These are phyloP conservation scores for Collybiopsis luxurians DNA, from an alignment of 768 basidiomycete genomes.

Conservation along the genomic window DNA sequence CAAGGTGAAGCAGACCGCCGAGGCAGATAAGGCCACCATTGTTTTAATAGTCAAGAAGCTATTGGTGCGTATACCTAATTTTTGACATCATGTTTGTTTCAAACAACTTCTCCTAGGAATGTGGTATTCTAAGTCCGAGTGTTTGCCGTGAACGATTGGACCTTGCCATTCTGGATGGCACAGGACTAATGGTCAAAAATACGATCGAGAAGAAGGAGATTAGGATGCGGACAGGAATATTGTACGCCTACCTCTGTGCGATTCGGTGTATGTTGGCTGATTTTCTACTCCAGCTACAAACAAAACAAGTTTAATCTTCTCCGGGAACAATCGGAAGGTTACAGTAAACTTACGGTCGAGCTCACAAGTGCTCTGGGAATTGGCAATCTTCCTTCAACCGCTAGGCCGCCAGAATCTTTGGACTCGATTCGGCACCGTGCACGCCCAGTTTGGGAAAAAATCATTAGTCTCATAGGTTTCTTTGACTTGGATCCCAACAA, in stretches of 20 bases:
- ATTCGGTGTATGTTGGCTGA: no score
- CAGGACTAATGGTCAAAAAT: conserved; percentile 62
- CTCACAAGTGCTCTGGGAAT: conserved; percentile 75
- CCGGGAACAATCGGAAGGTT: conserved; percentile 96
- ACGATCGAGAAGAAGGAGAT: conserved; percentile 78
- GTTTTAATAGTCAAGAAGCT: conserved; percentile 57
- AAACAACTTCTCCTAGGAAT: conserved; percentile 36
- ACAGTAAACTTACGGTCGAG: conserved; percentile 88
- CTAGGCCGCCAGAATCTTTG: conserved; percentile 58
- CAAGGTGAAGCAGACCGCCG: conserved; percentile 49
- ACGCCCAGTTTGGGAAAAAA: conserved; percentile 73
- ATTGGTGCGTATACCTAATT: conserved; percentile 44
- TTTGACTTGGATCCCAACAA: conserved; percentile 96
- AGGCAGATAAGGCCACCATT: conserved; percentile 63
- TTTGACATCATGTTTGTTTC: not conserved
- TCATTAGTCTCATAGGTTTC: conserved; percentile 89
- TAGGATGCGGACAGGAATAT: conserved; percentile 73
- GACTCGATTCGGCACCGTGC: conserved; percentile 61
- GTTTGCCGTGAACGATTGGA: conserved; percentile 78
- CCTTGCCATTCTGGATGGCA: conserved; percentile 53
- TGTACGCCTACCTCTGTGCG: conserved; percentile 57
- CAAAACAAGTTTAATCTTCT: conserved; percentile 98
- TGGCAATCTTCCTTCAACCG: conserved; percentile 67
- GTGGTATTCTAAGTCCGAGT: conserved; percentile 53
- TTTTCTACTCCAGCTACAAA: conserved; percentile 70